A percentile compares a stretch with the other conserved stretches of the same genome.
Evolutionary conservation across 495 filamentous ascomycete genomes (phyloP).

Genomic region (Xylaria curta): DNA sequence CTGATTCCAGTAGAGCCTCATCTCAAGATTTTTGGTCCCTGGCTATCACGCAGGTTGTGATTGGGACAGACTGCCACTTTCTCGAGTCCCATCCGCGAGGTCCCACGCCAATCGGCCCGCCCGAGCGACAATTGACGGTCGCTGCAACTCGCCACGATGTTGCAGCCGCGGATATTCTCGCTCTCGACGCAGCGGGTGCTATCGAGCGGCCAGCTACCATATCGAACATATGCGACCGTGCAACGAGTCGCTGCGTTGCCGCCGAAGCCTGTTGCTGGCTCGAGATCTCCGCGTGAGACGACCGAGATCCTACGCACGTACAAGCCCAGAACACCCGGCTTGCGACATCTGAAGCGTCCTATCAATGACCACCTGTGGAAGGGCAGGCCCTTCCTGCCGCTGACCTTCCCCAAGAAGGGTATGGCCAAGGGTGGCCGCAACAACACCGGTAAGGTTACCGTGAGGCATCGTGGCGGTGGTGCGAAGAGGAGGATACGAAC

Average conservation of each 20-base stretch:
- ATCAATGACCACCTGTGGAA: conserved; percentile 98
- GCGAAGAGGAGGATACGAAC: conserved; percentile 88
- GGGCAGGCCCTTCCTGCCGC: conserved; percentile 77
- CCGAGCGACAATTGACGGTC: conserved; percentile 24
- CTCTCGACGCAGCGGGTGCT: conserved; percentile 53
- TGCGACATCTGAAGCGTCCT: conserved; percentile 87
- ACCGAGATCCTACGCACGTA: conserved; percentile 74
- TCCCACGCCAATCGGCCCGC: conserved; percentile 8
- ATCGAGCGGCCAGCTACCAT: conserved; percentile 51
- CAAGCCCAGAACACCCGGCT: conserved; percentile 91
- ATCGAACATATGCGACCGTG: conserved; percentile 64
- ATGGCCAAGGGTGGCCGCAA: conserved; percentile 93
- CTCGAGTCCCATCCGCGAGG: conserved; percentile 16
- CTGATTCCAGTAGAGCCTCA: conserved; percentile 38
- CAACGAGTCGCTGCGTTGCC: conserved; percentile 49
- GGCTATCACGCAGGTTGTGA: conserved; percentile 21
- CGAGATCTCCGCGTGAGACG: conserved; percentile 42
- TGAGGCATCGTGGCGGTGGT: conserved; percentile 90
- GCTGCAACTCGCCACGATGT: conserved; percentile 52
- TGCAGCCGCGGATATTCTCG: conserved; percentile 69
- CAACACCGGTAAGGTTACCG: conserved; percentile 80
- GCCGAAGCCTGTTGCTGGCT: conserved; percentile 25
- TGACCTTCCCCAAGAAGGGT: conserved; percentile 91
- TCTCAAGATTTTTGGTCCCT: conserved; percentile 34
- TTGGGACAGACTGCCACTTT: conserved; percentile 21